phyloP scores from a whole-genome alignment of 2,329 filamentous ascomycete genomes.

The Hypoxylon sp. region DNA sequence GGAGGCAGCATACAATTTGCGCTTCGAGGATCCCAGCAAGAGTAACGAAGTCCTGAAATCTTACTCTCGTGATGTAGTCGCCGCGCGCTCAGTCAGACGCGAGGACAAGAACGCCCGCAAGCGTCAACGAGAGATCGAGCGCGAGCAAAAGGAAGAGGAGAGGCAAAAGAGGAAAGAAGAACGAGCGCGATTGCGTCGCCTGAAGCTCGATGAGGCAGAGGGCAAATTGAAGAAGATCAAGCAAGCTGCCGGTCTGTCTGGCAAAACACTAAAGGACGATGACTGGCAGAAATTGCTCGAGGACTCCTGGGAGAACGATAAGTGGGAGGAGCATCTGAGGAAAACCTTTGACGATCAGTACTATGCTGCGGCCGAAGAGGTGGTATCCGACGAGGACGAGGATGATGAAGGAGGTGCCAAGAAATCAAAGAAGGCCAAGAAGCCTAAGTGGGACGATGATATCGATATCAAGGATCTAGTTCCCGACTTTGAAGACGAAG shows the following conservation, averaged over 20 bases:
- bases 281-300: conserved; percentile 88
- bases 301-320: conserved; percentile 85
- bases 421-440: conserved; percentile 74
- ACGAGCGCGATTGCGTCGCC: conserved; percentile 80
- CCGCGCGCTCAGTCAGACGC: conserved; percentile 82
- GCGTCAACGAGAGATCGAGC: conserved; percentile 80
- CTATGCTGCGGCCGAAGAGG: conserved; percentile 76
- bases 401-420: conserved; percentile 61
- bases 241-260: conserved; percentile 81
- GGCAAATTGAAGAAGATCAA: conserved; percentile 88
- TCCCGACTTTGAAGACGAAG: conserved; percentile 81
- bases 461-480: conserved; percentile 95
- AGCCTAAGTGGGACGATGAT: conserved; percentile 94
- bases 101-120: conserved; percentile 82
- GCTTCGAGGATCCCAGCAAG: conserved; percentile 90
- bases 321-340: conserved; percentile 91
- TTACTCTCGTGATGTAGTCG: conserved; percentile 86
- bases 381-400: conserved; percentile 70
- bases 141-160: conserved; percentile 78
- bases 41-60: conserved; percentile 88
- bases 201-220: conserved; percentile 92
- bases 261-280: conserved; percentile 72
- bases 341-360: conserved; percentile 90
- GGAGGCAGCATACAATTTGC: conserved; percentile 92
- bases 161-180: conserved; percentile 81